Percentiles rank a stretch among this genome's conserved stretches.
Conservation (phyloP, 202 grass and related monocot genomes). For the Musa balbisiana region DNA sequence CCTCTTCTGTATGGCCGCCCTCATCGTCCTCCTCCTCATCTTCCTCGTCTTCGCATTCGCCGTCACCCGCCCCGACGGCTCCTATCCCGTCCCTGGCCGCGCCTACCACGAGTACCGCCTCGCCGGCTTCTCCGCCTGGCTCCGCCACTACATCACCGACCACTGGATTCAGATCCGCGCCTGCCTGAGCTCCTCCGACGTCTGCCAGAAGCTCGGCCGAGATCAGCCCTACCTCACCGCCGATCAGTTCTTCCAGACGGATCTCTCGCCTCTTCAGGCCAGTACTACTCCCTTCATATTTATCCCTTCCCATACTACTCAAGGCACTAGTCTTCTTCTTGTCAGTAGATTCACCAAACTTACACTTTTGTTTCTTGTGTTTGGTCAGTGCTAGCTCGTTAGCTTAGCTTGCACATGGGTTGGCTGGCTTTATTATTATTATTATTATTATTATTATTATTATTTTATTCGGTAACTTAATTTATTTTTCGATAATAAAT, state of each 20-base stretch:
- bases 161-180: constrained; percentile 7
- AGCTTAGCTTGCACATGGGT: too few relatives aligned
- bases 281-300: background rate
- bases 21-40: background rate
- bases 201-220: constrained; percentile 10
- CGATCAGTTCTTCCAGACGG: constrained; percentile 6
- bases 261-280: constrained; percentile 11
- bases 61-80: constrained; percentile 14
- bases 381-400: too few relatives aligned
- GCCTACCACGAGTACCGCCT: constrained; percentile 9
- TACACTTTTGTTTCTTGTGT: too few relatives aligned
- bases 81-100: constrained; percentile 2
- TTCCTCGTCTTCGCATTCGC: constrained; percentile 4
- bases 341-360: background rate
- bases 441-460: too few relatives aligned
- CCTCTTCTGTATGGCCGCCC: constrained; percentile 1
- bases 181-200: constrained; percentile 9
- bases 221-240: constrained; percentile 8
- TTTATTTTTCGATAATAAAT: background rate
- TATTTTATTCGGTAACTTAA: background rate
- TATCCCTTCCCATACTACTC: background rate
- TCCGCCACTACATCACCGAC: constrained; percentile 4
- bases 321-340: background rate
- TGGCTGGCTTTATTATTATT: too few relatives aligned
- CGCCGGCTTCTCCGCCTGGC: constrained; percentile 7